Base-by-base conservation (phyloP, 176 grass and related monocot genomes). In the Secale cereale region DNA sequence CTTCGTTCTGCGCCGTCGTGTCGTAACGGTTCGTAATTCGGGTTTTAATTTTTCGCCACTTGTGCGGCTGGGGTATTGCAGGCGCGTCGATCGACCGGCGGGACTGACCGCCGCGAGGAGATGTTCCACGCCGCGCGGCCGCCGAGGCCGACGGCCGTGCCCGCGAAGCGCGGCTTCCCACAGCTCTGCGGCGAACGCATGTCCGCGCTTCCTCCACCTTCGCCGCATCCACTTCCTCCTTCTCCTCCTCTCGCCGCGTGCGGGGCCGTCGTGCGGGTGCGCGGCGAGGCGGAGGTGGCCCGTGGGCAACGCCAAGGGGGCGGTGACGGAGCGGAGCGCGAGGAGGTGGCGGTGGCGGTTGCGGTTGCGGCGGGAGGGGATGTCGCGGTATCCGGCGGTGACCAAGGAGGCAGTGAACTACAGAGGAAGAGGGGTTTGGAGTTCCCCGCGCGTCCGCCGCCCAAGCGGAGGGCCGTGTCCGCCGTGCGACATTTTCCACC, bases 401-500 rank as follows among this genome's bases (percentile, higher is more conserved):
- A n/a, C n/a, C n/a, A n/a, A n/a, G 16, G 37, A 64, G 46, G 41
- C 71, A 43, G 62, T 59, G 48, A 41, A 57, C 14, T 32, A 16
- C 64, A 78, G 7, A 37, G 6, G 63, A 86, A 79, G 32, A 67
- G 84, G 75, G 64, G 23, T 65, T 15, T 48, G 29, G 52, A 8
- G 33, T 36, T 23, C 23, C 66, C 66, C 7, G 3, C 85, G 74
- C 39, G 19, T 16, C 74, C 84, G 70, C 66, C 59, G 40, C 80
- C 75, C 20, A 74, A 62, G 74, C 77, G 74, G 36, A 71, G 74
- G 61, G 26, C 30, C 40, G 59, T 83, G n/a, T 65, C 66, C 10
- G 84, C 84, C 1, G 16, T 60, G 5, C 84, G 88, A 20, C 43
- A 43, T 5, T 90, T 79, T 59, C 88, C 88, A 3, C 35, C 77